Conservation (phyloP, 78 protist species). For the Dictyostelium purpureum region DNA sequence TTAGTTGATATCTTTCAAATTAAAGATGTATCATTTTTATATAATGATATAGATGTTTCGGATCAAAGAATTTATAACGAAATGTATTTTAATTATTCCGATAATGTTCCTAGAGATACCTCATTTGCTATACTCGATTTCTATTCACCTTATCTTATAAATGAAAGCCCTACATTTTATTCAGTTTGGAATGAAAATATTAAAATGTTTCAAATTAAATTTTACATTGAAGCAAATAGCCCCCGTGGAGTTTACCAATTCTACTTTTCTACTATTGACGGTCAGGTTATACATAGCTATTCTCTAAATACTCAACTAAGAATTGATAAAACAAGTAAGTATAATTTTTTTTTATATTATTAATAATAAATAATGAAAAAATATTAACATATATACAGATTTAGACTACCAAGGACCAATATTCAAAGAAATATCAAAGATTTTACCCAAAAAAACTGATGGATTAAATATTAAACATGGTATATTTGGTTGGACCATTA, state of each 20-base stretch:
- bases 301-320: neutral
- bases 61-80: neutral
- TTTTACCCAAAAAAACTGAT: no score
- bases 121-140: no score
- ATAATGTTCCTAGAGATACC: neutral
- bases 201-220: neutral
- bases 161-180: no score
- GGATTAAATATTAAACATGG: no score
- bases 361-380: no score
- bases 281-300: no score
- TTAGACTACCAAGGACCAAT: neutral
- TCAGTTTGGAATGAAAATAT: neutral
- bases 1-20: no score
- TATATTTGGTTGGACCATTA: neutral
- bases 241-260: no score
- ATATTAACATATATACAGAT: neutral
- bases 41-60: neutral
- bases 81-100: neutral
- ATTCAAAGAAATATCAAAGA: neutral
- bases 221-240: neutral
- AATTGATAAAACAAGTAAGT: neutral
- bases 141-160: no score
- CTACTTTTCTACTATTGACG: no score
- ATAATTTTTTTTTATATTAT: neutral
- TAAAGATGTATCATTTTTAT: neutral